Conservation (phyloP, 169 alveolate species). For the Toxoplasma gondii region DNA sequence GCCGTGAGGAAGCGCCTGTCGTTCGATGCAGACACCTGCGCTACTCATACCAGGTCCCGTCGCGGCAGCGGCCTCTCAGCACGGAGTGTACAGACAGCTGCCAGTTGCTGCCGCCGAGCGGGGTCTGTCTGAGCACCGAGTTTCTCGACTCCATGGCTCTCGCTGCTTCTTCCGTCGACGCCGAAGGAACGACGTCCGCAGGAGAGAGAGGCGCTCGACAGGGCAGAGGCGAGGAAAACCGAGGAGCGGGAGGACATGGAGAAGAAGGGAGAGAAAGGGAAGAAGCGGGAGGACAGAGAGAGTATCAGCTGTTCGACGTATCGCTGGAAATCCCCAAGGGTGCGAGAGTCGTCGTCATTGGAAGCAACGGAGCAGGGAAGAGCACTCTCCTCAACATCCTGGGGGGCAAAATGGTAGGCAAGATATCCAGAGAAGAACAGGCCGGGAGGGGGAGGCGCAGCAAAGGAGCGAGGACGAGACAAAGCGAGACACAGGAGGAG, state of each 20-base stretch:
- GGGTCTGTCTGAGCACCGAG: neutral
- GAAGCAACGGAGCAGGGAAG: conserved; percentile 68
- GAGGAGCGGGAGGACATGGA: neutral
- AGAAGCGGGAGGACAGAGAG: neutral
- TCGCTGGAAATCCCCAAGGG: conserved; percentile 30
- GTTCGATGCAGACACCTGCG: neutral
- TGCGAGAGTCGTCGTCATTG: conserved; percentile 45
- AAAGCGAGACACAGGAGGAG: too few relatives aligned
- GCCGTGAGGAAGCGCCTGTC: too few relatives aligned
- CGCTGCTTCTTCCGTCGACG: neutral
- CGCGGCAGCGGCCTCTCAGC: neutral
- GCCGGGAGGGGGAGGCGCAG: too few relatives aligned
- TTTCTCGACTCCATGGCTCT: neutral
- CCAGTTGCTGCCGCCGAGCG: neutral
- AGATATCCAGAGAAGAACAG: too few relatives aligned
- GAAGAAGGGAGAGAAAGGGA: neutral
- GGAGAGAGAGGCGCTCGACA: neutral
- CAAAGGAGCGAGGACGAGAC: too few relatives aligned
- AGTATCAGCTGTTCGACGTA: neutral
- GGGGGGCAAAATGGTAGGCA: conserved; percentile 59
- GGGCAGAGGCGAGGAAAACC: neutral
- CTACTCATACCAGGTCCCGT: neutral
- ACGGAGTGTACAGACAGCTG: neutral
- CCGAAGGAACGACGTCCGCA: neutral
- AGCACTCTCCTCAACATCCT: conserved; percentile 48